Conservation (phyloP, 1,284 basidiomycete genomes). For the Wolfiporia cocos region DNA sequence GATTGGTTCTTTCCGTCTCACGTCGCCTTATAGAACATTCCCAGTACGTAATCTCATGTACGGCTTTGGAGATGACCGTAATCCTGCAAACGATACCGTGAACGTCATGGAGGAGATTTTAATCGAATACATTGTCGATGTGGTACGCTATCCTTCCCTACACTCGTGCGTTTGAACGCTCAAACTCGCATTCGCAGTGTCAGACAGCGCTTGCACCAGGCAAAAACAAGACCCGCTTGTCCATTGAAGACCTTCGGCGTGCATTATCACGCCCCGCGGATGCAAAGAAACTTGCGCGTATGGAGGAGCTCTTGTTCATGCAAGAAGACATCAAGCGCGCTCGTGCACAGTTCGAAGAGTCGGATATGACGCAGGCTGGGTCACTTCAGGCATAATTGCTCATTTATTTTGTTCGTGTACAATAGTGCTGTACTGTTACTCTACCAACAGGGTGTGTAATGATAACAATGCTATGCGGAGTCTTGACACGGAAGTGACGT, state of each 20-base stretch:
- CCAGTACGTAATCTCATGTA: conserved; percentile 88
- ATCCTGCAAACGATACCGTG: conserved; percentile 82
- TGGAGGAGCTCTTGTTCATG: conserved; percentile 88
- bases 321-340: conserved; percentile 91
- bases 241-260: conserved; percentile 76
- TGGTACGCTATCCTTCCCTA: conserved; percentile 45
- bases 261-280: conserved; percentile 73
- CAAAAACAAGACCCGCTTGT: conserved; percentile 56
- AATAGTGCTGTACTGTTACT: too few species aligned
- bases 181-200: conserved; percentile 42
- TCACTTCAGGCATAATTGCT: conserved; percentile 28
- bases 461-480: too few species aligned
- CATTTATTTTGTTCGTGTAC: too few species aligned
- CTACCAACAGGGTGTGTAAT: too few species aligned
- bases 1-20: not conserved
- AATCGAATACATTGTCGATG: conserved; percentile 85
- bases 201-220: conserved; percentile 63
- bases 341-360: conserved; percentile 70
- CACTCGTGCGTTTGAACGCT: conserved; percentile 2
- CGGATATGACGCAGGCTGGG: conserved; percentile 48
- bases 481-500: too few species aligned
- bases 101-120: conserved; percentile 93
- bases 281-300: conserved; percentile 80
- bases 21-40: conserved; percentile 6
- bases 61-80: conserved; percentile 90